Conservation (phyloP, 2,329 filamentous ascomycete species). For the Penicillium occitanis region DNA sequence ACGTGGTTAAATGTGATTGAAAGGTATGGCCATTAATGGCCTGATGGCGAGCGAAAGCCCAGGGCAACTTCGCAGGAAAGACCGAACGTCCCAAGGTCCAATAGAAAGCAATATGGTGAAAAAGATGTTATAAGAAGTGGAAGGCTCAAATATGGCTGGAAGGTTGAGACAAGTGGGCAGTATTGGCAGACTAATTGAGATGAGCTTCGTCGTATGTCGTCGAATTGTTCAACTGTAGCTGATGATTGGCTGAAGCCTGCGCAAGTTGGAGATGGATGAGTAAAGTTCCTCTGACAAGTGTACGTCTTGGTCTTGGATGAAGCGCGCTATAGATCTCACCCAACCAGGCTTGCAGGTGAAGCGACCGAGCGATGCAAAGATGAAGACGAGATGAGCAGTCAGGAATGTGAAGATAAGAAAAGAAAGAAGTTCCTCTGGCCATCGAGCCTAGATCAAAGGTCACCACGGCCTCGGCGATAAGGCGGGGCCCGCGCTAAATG, state of each 20-base stretch:
- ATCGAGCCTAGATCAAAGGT: slow-evolving; percentile 3
- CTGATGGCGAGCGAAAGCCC: not conserved
- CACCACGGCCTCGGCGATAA: slow-evolving; percentile 14
- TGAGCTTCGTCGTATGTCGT: slow-evolving; percentile 12
- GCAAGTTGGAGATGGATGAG: not conserved
- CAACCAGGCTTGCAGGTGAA: not conserved
- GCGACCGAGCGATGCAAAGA: not conserved
- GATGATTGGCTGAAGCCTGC: slow-evolving; percentile 10
- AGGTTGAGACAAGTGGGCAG: not conserved
- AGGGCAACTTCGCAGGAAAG: not conserved
- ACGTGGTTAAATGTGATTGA: slow-evolving; percentile 4
- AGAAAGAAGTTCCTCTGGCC: not conserved
- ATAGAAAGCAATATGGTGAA: not conserved
- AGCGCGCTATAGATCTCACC: too few species aligned
- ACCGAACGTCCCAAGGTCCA: not conserved
- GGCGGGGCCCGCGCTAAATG: slow-evolving; percentile 11
- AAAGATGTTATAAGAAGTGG: not conserved
- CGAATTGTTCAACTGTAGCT: not conserved
- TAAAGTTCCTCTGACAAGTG: not conserved
- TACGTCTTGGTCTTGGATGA: not conserved
- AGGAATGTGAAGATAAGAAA: slow-evolving; percentile 2
- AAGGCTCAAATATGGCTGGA: not conserved
- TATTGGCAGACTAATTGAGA: not conserved
- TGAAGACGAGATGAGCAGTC: not conserved
- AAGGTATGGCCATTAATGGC: slow-evolving; percentile 6